A percentile compares a stretch with the other conserved stretches of the same genome.
phyloP scores from a whole-genome alignment of 2,329 filamentous ascomycete genomes.

The Aspergillus sp. region DNA sequence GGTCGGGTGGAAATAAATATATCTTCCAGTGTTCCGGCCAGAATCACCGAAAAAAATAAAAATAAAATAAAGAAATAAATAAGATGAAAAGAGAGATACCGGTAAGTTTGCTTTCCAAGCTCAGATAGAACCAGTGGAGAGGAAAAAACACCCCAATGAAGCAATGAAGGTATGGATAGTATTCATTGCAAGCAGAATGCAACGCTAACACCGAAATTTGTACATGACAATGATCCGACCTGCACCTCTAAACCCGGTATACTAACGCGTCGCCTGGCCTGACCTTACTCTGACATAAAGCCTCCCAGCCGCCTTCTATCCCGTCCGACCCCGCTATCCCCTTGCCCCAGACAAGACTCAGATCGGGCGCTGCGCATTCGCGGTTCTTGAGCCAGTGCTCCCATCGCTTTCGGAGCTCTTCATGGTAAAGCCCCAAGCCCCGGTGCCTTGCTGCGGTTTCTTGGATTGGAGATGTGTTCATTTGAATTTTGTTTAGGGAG shows the following conservation, averaged over 20 bases:
- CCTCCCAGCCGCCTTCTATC: constrained; percentile 19
- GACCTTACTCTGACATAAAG: background rate
- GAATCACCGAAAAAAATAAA: too few relatives aligned
- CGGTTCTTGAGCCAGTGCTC: constrained; percentile 13
- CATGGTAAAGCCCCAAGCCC: background rate
- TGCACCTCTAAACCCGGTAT: constrained; percentile 2
- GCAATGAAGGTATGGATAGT: too few relatives aligned
- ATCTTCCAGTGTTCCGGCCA: too few relatives aligned
- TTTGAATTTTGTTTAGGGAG: background rate
- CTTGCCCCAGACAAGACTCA: constrained; percentile 15
- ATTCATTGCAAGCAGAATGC: too few relatives aligned
- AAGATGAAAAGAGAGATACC: too few relatives aligned
- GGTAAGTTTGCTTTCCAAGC: too few relatives aligned
- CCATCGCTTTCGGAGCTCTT: background rate
- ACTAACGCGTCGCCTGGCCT: constrained; percentile 17
- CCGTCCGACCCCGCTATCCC: constrained; percentile 9
- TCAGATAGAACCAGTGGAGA: too few relatives aligned
- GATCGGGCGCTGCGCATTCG: constrained; percentile 9
- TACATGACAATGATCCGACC: too few relatives aligned
- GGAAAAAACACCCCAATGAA: too few relatives aligned
- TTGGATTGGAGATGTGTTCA: background rate
- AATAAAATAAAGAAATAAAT: too few relatives aligned
- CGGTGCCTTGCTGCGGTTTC: background rate
- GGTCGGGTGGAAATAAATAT: too few relatives aligned
- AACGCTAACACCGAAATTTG: too few relatives aligned